Conservation (phyloP, 495 filamentous ascomycete genomes). For the Penicillium lagena region DNA sequence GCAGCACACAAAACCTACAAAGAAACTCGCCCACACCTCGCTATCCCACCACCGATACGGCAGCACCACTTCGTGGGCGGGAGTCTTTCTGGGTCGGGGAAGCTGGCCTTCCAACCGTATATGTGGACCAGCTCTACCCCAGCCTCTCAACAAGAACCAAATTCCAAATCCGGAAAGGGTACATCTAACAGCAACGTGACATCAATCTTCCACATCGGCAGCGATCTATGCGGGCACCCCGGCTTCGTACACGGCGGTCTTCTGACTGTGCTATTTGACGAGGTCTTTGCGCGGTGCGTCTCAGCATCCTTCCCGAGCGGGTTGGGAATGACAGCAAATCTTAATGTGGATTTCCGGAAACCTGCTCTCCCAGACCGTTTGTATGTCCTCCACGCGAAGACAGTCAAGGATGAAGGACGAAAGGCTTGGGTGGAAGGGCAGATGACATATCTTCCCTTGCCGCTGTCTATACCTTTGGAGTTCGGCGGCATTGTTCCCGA, state of each 20-base stretch:
- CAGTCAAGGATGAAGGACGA: conserved; percentile 30
- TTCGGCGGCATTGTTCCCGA: conserved; percentile 2
- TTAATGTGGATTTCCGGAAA: conserved; percentile 57
- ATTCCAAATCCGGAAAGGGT: no score
- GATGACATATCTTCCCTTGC: conserved; percentile 23
- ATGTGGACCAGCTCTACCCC: conserved; percentile 44
- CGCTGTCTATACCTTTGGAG: conserved; percentile 3
- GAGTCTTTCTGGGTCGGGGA: conserved; percentile 58
- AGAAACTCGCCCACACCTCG: conserved; percentile 62
- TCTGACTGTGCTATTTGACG: conserved; percentile 32
- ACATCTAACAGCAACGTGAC: conserved; percentile 12
- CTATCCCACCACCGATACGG: conserved; percentile 22
- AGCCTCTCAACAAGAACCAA: neutral
- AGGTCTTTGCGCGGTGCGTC: conserved; percentile 35
- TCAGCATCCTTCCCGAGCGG: conserved; percentile 32
- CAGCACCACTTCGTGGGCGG: conserved; percentile 34
- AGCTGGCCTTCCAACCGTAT: conserved; percentile 71
- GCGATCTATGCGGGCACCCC: conserved; percentile 31
- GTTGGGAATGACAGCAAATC: conserved; percentile 54
- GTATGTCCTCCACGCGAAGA: conserved; percentile 55
- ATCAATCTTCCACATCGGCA: conserved; percentile 32
- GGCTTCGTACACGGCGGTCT: conserved; percentile 38
- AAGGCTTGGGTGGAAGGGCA: conserved; percentile 37
- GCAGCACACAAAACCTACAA: conserved; percentile 48
- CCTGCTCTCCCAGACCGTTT: conserved; percentile 55